Percentiles rank a stretch among this genome's conserved stretches.
phyloP scores from a whole-genome alignment of 129 eudicot genomes.

The Daucus carota region DH1_v3.0 NC_030384.2:41804501-41805000 shows the following conservation, averaged over 20 bases:
- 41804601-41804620: constrained; percentile 5
- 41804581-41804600: constrained; percentile 12
- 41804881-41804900: constrained; percentile 8
- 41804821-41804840: constrained; percentile 7
- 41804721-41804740: constrained; percentile 14
- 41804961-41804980: neutral
- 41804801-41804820: constrained; percentile 14
- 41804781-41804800: constrained; percentile 11
- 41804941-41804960: neutral
- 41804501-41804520: constrained; percentile 12
- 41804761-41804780: constrained; percentile 10
- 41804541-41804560: neutral
- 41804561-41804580: constrained; percentile 9
- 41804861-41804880: constrained; percentile 16
- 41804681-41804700: constrained; percentile 12
- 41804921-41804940: constrained; percentile 9
- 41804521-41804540: constrained; percentile 12
- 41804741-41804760: constrained; percentile 10
- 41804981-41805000: neutral
- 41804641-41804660: constrained; percentile 11
- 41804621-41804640: constrained; percentile 9
- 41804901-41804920: constrained; percentile 10
- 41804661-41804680: constrained; percentile 1
- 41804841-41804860: constrained; percentile 5
- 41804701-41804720: constrained; percentile 5